phyloP scores from a whole-genome alignment of 2,329 filamentous ascomycete species.

The Colletotrichum sp. region DNA sequence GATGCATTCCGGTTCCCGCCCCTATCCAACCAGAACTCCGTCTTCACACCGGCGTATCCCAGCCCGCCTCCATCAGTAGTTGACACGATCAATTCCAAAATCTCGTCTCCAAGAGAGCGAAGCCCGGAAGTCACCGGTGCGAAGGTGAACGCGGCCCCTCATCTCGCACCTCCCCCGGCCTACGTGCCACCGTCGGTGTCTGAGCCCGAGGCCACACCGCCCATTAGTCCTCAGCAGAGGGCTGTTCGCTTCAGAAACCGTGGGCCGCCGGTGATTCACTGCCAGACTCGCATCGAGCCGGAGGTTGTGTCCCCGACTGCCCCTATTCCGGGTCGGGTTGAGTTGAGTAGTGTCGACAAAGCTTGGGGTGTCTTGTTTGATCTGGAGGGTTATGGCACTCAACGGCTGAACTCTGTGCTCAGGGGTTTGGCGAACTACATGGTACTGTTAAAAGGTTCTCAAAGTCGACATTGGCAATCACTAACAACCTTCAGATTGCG shows the following conservation, averaged over 20 bases:
- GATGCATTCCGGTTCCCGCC: background rate
- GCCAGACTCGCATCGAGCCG: background rate
- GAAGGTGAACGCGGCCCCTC: background rate
- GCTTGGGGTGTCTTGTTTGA: conserved; percentile 82
- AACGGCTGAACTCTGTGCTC: conserved; percentile 72
- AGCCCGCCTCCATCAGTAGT: background rate
- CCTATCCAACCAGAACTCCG: background rate
- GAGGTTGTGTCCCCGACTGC: background rate
- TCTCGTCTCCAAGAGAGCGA: background rate
- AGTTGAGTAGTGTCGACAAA: conserved; percentile 67
- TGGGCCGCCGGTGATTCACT: conserved; percentile 8
- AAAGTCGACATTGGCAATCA: background rate
- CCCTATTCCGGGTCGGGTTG: conserved; percentile 23
- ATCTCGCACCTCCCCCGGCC: background rate
- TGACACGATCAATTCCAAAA: background rate
- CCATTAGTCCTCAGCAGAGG: background rate
- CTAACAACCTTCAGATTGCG: conserved; percentile 28
- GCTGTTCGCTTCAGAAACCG: conserved; percentile 10
- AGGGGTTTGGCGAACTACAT: conserved; percentile 76
- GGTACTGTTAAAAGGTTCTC: conserved; percentile 48
- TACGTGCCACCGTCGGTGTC: background rate
- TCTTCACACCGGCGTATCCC: background rate
- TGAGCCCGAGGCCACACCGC: background rate
- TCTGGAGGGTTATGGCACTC: conserved; percentile 67
- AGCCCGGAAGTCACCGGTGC: background rate